Base-by-base conservation (phyloP, 129 eudicot species). In the Escallonia herrerae region DNA sequence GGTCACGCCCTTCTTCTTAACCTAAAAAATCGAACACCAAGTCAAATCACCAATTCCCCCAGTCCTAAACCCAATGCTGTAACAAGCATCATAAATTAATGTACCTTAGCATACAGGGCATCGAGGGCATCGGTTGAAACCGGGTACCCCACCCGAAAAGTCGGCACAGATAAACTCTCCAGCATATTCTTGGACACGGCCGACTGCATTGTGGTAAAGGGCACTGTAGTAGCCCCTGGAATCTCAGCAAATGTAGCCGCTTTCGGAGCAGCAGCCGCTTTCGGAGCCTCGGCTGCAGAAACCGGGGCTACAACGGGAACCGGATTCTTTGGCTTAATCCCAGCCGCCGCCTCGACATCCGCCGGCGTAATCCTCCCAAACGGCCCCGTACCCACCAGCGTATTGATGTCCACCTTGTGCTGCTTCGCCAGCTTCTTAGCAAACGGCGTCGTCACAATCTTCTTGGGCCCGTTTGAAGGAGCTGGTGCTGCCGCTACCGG, bases 371-470 rank as follows among this genome's bases (percentile, higher is more conserved):
- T 79, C 77, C 97, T 64, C 57, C 97, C 97, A 75, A 84, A 91
- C 22, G 95, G 89, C 57, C 97, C 97, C n/a, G 85, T 91, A 71
- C 96, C 97, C 22, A 74, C 80, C 57, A 91, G 78, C 58, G 77
- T 71, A 52, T 42, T 75, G 8, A 91, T 65, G 73, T 91, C 97
- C 51, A 87, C 86, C 80, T 91, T 91, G 69, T 91, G 97, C 80
- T 91, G 97, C 83, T 91, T 91, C 51, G 96, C 96, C 63, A 91
- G 67, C 70, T 91, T 91, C 91, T 91, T 91, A 14, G 97, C 97
- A 62, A 13, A 81, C 8, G 97, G 97, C 4, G 96, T 91, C 43
- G 74, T 85, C 67, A 87, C 95, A 50, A 80, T 62, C 76, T 85
- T 84, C 69, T 82, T 79, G 61, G 89, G 71, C 63, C 81, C 71